These are phyloP conservation scores for Albugo laibachii DNA, from an alignment of 352 stramenopile species.

Conservation along the genomic window DNA sequence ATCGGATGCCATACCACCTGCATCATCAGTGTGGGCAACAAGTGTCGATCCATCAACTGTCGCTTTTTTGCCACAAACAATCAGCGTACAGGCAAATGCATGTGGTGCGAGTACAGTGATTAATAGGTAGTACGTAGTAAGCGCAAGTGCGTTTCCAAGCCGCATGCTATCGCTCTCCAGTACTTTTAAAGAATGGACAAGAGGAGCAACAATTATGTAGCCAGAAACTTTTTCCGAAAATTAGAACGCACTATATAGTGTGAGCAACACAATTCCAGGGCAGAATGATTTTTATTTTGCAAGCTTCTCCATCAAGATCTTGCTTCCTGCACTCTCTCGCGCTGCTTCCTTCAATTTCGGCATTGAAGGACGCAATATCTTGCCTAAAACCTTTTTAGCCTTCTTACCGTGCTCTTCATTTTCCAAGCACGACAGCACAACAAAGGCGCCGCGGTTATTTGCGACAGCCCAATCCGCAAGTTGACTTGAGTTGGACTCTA, in stretches of 20 bases:
- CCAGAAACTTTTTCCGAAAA: too few relatives aligned
- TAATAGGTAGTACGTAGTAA: constrained; percentile 37
- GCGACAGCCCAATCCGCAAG: constrained; percentile 24
- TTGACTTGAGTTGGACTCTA: constrained; percentile 24
- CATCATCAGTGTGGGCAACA: constrained; percentile 78
- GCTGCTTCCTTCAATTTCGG: constrained; percentile 34
- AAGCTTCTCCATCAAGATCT: constrained; percentile 72
- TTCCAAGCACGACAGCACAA: constrained; percentile 66
- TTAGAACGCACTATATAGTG: too few relatives aligned
- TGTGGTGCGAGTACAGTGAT: constrained; percentile 17
- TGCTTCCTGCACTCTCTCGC: constrained; percentile 45
- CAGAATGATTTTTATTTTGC: constrained; percentile 13
- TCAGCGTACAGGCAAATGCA: constrained; percentile 60
- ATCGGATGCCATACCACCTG: constrained; percentile 59
- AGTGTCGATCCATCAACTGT: constrained; percentile 69
- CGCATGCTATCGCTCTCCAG: not conserved
- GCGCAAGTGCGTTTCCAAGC: not conserved
- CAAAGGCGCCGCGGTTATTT: constrained; percentile 66
- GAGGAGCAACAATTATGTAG: too few relatives aligned
- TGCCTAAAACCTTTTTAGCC: constrained; percentile 25
- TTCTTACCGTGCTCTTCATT: constrained; percentile 28
- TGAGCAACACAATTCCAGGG: too few relatives aligned
- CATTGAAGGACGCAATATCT: constrained; percentile 36
- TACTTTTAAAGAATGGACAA: not conserved
- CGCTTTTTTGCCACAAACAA: constrained; percentile 59